Percentiles rank a stretch among this genome's conserved stretches.
These are phyloP conservation scores for Oehlia diaphana DNA, from an alignment of 192 early-diverging fungal genomes.

Conservation along the genomic window DNA sequence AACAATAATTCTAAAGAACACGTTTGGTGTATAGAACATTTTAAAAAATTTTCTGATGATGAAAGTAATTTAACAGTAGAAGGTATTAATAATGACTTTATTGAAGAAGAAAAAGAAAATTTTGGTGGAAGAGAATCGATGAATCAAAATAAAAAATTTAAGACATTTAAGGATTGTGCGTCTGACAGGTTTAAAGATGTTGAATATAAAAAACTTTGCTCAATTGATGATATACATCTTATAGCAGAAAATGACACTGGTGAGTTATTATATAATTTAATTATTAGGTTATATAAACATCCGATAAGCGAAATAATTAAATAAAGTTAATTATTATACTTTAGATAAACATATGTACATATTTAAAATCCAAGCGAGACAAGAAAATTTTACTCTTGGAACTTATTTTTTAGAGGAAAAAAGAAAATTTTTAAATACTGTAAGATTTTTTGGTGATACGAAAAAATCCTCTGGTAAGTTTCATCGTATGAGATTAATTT, in stretches of 20 bases:
- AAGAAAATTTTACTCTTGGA: background rate
- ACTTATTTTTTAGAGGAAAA: background rate
- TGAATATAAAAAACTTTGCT: background rate
- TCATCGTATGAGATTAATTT: background rate
- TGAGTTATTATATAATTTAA: background rate
- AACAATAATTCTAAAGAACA: background rate
- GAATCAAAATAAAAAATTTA: background rate
- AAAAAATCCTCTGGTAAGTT: background rate
- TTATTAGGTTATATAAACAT: no score
- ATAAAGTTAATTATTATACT: background rate
- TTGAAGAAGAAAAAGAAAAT: background rate
- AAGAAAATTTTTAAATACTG: background rate
- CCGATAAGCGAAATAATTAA: no score
- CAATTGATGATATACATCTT: background rate
- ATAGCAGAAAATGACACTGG: background rate
- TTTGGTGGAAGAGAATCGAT: background rate
- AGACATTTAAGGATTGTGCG: background rate
- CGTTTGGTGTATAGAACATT: conserved; percentile 4
- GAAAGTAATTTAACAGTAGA: background rate
- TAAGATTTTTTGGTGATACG: background rate
- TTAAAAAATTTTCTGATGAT: background rate
- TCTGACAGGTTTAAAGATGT: background rate
- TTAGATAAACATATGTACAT: background rate
- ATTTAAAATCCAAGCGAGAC: background rate
- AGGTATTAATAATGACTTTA: background rate